Evolutionary conservation across 208 protist species (phyloP), one percentile per base, ranked within the genome.

Genomic region (Leishmania martiniquensis): DNA sequence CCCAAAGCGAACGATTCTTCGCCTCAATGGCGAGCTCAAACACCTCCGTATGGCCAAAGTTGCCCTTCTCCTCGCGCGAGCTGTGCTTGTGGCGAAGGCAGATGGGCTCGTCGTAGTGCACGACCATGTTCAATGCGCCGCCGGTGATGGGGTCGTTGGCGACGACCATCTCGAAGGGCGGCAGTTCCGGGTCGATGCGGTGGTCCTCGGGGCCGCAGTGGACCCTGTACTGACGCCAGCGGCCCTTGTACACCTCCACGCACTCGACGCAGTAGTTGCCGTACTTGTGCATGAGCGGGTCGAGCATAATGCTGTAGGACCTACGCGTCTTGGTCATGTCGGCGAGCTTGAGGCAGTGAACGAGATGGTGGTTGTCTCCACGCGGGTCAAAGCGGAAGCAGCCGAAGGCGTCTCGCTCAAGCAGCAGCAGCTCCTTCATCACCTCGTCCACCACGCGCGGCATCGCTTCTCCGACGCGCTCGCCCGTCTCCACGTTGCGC

Each of bases 331-430:
- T 95, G 29, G 63, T 77, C 54, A 95, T 84, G 68, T 94, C 85
- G 51, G 49, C 47, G 59, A 96, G 84, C 75, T 90, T 89, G n/a
- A 97, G 76, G 22, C 73, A 74, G 63, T 97, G 92, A 32, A 93
- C 25, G 10, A 96, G 66, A 69, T 91, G 87, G 54, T 89, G 87
- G 72, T 94, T 94, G 75, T 94, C 91, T 44, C 88, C 88, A 51
- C 89, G 91, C 3, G 86, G 78, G 76, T 97, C 92, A 81, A 97
- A 96, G 72, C 91, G 90, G 77, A 90, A 91, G 13, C 69, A 66
- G 17, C 91, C 93, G 83, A 96, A 97, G 52, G 83, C 85, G 77
- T 97, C 93, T 15, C 93, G 85, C 84, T 97, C 91, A 4, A 97
- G 69, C 66, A 96, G 75, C 60, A 97, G 75, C 71, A 78, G 82